Base-by-base conservation (phyloP, 1,284 basidiomycete genomes). In the Microbotryum lychnidis-dioicae region DNA sequence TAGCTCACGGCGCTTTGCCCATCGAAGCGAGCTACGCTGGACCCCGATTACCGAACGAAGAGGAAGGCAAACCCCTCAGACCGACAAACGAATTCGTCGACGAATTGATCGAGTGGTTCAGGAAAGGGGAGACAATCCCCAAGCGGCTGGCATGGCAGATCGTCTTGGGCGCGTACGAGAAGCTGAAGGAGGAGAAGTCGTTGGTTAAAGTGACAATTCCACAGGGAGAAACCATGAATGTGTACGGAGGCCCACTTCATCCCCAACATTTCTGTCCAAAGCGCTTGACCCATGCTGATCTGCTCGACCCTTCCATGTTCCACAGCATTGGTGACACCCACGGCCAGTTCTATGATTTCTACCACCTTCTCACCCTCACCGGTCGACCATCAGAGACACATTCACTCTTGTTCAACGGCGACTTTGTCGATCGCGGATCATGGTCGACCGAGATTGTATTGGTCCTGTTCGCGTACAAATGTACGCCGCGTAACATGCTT, bases 401-500 rank as follows among this genome's bases (percentile, higher is more conserved):
- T 70, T 86, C 86, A 71, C 77, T 96, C 54, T 78, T 94, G 48
- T 94, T 96, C 86, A 96, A 94, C 74, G 92, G 91, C 20, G 92
- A 97, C 79, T 86, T 96, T 62, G 96, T 98, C 48, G 96, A 99
- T 76, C 85, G 96, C 64, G 96, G 94, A 18, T 92, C 89, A 42
- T 97, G 93, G 93, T 91, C 89, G 12, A 87, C 97, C 62, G 96
- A 99, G 77, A 93, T 97, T 61, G 92, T 93, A 58, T 77, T 98
- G 64, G 88, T 89, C 10, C 85, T 93, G 3, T 90, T 98, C 73
- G 91, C 93, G 6, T 97, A 89, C 79, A 98, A 98, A 81, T 98
- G 93, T 61, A 50, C 46, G 61, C 60, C 23, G 49, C 14, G 47
- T 48, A 9, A 18, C 5, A 42, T 16, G 37, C 37, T 18, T 12